Base-by-base conservation (phyloP, 2,329 filamentous ascomycete species). In the Fusarium armeniacum region DNA sequence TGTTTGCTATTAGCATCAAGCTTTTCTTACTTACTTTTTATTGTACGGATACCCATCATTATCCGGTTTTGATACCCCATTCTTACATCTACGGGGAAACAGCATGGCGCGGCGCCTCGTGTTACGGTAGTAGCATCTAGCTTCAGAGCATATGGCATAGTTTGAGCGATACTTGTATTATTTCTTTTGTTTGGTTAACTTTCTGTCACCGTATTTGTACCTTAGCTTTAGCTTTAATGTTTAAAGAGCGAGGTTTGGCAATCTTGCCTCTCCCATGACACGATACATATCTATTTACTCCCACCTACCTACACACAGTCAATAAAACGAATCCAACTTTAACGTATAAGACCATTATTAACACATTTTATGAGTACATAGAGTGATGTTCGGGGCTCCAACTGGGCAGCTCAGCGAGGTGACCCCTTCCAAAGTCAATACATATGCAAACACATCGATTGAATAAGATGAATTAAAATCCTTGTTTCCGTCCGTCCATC, bases 21-120 rank as follows among this genome's bases (percentile, higher is more conserved):
- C 28, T 30, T 22, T 30, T 38, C 38, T 51, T 32, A 33, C 38
- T 46, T 62, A 50, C 62, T 60, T 51, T 50, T 41, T 50, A 41
- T 35, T 18, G 46, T 11, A 50, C 49, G 60, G 61, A 66, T 50
- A 61, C 59, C 47, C 26, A 55, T 45, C 20, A 53, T 68, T 51
- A 53, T 54, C 67, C 45, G 40, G 53, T 73, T 70, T 72, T 74
- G 73, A 75, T 75, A 75, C 73, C 73, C 62, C 65, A 64, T 72
- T 65, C 62, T 64, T 57, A 46, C n/a, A 43, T 58, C 35, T 56
- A 50, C 45, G 54, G 65, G 55, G 63, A 67, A 67, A 58, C 50
- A 68, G 67, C 67, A 70, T 70, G 67, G 67, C 67, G 67, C 33
- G 67, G 67, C 63, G 63, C 67, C 65, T 70, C 64, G 56, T 57